Evolutionary conservation across 768 basidiomycete genomes (phyloP).

Genomic region (Pisolithus albus): DNA sequence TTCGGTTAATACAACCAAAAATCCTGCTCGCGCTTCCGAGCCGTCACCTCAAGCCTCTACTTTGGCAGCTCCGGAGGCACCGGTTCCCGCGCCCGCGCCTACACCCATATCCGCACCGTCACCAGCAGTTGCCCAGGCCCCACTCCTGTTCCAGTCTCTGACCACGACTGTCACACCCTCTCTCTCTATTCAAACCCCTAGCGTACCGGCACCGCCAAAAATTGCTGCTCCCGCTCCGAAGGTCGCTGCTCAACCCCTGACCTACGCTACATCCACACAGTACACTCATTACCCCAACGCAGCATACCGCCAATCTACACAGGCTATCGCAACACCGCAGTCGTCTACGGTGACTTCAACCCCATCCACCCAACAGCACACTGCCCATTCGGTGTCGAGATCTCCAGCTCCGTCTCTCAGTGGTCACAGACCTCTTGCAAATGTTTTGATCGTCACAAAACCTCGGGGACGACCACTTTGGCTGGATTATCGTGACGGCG

Average conservation of each 20-base stretch:
- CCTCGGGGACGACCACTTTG: conserved; percentile 53
- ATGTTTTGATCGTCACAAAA: conserved; percentile 46
- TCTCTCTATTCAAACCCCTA: conserved; percentile 14
- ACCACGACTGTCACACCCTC: conserved; percentile 6
- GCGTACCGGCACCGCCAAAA: conserved; percentile 11
- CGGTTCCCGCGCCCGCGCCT: conserved; percentile 9
- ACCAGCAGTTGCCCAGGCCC: conserved; percentile 12
- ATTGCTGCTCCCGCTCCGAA: conserved; percentile 26
- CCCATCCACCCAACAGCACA: conserved; percentile 13
- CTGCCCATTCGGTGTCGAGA: conserved; percentile 26
- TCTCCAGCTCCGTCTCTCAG: conserved; percentile 24
- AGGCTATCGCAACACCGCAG: conserved; percentile 20
- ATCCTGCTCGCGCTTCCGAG: conserved; percentile 14
- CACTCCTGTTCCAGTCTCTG: conserved; percentile 12
- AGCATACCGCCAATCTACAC: conserved; percentile 34
- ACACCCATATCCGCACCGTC: conserved; percentile 15
- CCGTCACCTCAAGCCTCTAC: conserved; percentile 15
- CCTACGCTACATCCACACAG: conserved; percentile 28
- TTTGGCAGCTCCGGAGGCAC: conserved; percentile 2
- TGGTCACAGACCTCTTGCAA: conserved; percentile 42
- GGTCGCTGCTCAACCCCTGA: conserved; percentile 25
- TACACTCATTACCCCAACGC: conserved; percentile 52
- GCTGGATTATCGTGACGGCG: conserved; percentile 64
- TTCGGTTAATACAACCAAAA: conserved; percentile 15
- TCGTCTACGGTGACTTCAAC: conserved; percentile 8